Conservation (phyloP, 495 filamentous ascomycete species). For the Hypoxylon fuscum region DNA sequence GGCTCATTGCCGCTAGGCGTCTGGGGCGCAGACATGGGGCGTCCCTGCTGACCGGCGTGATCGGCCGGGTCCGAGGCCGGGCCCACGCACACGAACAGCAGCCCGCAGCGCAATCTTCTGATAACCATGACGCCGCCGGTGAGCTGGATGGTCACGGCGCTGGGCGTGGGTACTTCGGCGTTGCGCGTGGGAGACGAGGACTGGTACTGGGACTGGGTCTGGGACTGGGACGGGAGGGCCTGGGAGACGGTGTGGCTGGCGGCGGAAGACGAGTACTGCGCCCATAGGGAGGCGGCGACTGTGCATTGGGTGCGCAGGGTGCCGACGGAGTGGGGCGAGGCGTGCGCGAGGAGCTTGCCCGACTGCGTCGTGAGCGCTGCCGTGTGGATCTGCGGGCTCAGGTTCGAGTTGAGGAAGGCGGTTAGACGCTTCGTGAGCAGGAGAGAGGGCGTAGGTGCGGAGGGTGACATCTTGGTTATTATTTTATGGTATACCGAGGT, state of each 20-base stretch:
- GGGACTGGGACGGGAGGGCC: constrained; percentile 20
- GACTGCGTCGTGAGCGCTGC: constrained; percentile 55
- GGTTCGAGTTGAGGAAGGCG: constrained; percentile 58
- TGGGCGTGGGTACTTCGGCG: constrained; percentile 9
- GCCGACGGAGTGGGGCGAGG: constrained; percentile 50
- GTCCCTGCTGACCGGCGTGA: constrained; percentile 14
- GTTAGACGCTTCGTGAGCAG: constrained; percentile 59
- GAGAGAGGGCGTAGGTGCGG: constrained; percentile 52
- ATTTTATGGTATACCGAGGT: constrained; percentile 14
- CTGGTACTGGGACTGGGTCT: background rate
- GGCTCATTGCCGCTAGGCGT: constrained; percentile 12
- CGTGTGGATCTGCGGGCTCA: constrained; percentile 52
- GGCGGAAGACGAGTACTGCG: constrained; percentile 43
- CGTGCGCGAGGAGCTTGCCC: constrained; percentile 61
- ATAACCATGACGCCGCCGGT: constrained; percentile 57
- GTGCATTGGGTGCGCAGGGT: constrained; percentile 57
- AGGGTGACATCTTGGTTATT: constrained; percentile 34
- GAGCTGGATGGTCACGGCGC: constrained; percentile 59
- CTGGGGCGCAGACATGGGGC: constrained; percentile 16
- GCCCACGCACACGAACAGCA: constrained; percentile 64
- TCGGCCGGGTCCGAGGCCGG: constrained; percentile 29
- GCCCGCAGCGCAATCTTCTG: constrained; percentile 55
- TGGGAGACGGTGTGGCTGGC: constrained; percentile 24
- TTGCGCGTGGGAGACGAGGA: background rate
- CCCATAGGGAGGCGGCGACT: constrained; percentile 59